Evolutionary conservation across 148 eudicot species (phyloP).

Genomic region (Chenopodium album): DNA sequence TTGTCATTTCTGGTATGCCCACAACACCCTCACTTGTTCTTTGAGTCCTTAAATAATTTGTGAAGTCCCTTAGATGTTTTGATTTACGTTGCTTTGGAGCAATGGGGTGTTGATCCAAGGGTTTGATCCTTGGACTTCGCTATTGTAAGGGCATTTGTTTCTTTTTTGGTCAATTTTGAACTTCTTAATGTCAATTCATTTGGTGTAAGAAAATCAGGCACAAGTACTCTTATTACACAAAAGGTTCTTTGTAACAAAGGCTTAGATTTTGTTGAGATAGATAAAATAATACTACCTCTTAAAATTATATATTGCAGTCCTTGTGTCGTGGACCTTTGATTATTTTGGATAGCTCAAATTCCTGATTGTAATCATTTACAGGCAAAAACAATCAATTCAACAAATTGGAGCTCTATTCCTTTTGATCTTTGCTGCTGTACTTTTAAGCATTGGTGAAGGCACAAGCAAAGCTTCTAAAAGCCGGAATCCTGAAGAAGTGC

Average conservation of each 20-base stretch:
- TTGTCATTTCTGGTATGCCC: background rate
- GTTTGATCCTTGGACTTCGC: background rate
- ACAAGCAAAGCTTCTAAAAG: slow-evolving; percentile 69
- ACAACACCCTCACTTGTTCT: background rate
- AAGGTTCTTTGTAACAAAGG: background rate
- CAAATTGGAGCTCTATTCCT: slow-evolving; percentile 93
- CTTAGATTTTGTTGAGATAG: background rate
- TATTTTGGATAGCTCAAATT: background rate
- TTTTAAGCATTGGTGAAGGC: slow-evolving; percentile 92
- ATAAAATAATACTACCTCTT: background rate
- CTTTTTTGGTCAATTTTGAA: background rate
- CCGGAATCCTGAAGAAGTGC: slow-evolving; percentile 62
- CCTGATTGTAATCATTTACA: slow-evolving; percentile 26
- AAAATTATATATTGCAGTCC: background rate
- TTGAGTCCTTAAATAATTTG: background rate
- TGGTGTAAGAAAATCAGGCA: background rate
- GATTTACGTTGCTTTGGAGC: background rate
- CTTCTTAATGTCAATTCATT: background rate
- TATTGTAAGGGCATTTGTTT: background rate
- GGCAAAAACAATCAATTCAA: slow-evolving; percentile 94
- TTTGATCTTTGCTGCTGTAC: slow-evolving; percentile 86
- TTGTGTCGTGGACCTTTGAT: background rate
- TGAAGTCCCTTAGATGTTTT: background rate
- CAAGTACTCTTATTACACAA: background rate
- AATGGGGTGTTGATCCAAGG: background rate